phyloP scores from a whole-genome alignment of 805 yeast genomes.

The Hanseniaspora jakobsenii region DNA sequence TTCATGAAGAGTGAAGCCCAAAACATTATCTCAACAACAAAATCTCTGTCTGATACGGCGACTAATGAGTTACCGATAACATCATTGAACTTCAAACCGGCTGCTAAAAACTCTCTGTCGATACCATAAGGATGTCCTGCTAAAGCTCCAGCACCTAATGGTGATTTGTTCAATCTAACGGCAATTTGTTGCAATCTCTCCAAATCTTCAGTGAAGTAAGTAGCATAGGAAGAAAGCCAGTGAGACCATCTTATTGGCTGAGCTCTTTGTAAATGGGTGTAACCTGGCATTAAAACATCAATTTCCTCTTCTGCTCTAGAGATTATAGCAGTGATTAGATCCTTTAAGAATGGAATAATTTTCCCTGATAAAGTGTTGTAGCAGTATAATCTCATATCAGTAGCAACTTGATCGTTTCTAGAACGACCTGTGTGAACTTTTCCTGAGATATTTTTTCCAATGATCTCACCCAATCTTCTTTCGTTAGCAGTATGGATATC shows the following conservation, averaged over 20 bases:
- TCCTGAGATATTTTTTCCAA: conserved; percentile 88
- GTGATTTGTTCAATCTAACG: conserved; percentile 73
- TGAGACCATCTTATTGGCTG: conserved; percentile 99
- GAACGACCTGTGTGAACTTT: conserved; percentile 99
- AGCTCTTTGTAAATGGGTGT: conserved; percentile 95
- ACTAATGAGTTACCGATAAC: conserved; percentile 90
- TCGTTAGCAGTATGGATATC: conserved; percentile 98
- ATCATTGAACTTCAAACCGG: conserved; percentile 64
- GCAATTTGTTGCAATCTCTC: conserved; percentile 71
- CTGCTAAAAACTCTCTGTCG: conserved; percentile 80
- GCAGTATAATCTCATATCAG: conserved; percentile 94
- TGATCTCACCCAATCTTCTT: conserved; percentile 90
- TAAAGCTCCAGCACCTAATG: conserved; percentile 93
- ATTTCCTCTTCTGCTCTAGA: conserved; percentile 76
- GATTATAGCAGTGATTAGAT: conserved; percentile 54
- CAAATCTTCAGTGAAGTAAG: conserved; percentile 84
- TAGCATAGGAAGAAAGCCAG: conserved; percentile 89
- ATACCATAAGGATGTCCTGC: conserved; percentile 99
- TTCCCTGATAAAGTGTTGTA: conserved; percentile 58
- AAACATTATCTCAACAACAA: conserved; percentile 87
- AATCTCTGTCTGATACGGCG: conserved; percentile 97
- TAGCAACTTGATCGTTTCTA: conserved; percentile 96
- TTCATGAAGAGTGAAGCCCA: conserved; percentile 94
- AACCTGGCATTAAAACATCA: conserved; percentile 94
- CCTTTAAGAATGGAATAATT: conserved; percentile 42